A percentile compares a stretch with the other conserved stretches of the same genome.
These are phyloP conservation scores for Solanum corneliomulleri DNA, from an alignment of 257 asterid species.

Conservation along the genomic window DNA sequence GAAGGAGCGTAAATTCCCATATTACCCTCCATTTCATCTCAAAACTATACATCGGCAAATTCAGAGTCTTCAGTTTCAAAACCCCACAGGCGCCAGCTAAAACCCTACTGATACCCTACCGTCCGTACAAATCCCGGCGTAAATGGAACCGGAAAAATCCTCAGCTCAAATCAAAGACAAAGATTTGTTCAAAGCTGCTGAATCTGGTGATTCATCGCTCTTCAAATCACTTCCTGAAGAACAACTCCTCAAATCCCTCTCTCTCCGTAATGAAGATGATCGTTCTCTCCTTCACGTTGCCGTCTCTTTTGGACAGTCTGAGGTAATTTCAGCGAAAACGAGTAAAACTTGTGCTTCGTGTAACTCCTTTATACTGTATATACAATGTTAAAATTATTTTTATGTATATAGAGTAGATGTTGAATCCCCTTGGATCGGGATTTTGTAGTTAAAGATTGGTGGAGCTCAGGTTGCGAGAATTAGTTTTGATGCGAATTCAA, in stretches of 20 bases:
- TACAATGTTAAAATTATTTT: not conserved
- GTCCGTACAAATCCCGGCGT: not conserved
- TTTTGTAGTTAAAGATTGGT: no score
- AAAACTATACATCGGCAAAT: not conserved
- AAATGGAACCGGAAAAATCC: conserved; percentile 14
- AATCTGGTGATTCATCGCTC: conserved; percentile 49
- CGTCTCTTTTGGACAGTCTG: conserved; percentile 45
- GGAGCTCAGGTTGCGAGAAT: no score
- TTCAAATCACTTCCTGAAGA: conserved; percentile 52
- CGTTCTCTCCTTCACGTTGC: conserved; percentile 95
- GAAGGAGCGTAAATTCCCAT: not conserved
- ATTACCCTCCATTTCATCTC: not conserved
- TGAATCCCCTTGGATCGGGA: not conserved
- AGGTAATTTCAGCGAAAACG: conserved; percentile 18
- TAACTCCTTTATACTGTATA: not conserved
- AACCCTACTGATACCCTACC: not conserved
- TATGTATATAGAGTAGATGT: not conserved
- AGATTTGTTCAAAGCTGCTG: conserved; percentile 68
- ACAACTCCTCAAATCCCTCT: conserved; percentile 40
- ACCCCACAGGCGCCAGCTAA: not conserved
- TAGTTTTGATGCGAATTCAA: no score
- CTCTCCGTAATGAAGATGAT: conserved; percentile 75
- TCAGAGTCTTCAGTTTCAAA: not conserved
- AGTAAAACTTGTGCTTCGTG: no score
- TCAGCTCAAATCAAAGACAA: conserved; percentile 13